phyloP scores from a whole-genome alignment of 1,284 basidiomycete genomes.

The Uromyces viciae-fabae region DNA sequence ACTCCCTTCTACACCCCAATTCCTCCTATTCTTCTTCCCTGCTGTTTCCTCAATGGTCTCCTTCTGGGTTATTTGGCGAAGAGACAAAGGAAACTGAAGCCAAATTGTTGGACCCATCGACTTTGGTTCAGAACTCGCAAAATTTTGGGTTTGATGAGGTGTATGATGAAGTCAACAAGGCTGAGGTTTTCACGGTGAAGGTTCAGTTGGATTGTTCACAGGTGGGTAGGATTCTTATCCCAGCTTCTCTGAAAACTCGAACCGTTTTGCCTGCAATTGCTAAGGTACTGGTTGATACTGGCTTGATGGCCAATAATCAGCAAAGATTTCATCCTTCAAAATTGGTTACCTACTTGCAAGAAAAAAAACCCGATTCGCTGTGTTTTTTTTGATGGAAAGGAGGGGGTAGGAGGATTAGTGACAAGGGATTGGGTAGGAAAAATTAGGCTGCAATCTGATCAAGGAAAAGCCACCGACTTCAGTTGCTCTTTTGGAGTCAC shows the following conservation, averaged over 20 bases:
- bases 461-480: neutral
- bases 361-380: neutral
- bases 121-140: neutral
- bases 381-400: neutral
- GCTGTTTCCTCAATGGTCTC: too few species aligned
- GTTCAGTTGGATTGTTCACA: neutral
- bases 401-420: neutral
- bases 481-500: conserved; percentile 4
- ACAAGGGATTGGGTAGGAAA: neutral
- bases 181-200: neutral
- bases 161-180: too few species aligned
- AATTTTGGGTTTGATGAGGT: neutral
- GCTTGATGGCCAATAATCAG: neutral
- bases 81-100: too few species aligned
- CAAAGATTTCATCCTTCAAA: neutral
- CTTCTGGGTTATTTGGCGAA: too few species aligned
- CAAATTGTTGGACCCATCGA: neutral
- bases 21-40: neutral
- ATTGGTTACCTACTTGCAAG: neutral
- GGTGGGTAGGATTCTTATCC: neutral
- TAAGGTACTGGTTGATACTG: neutral
- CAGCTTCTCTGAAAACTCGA: neutral
- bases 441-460: neutral
- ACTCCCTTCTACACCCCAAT: neutral
- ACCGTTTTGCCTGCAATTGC: neutral